Percentiles rank a stretch among this genome's conserved stretches.
Conservation (phyloP, 805 yeast species). For the Jamesozyma lodderae region DNA sequence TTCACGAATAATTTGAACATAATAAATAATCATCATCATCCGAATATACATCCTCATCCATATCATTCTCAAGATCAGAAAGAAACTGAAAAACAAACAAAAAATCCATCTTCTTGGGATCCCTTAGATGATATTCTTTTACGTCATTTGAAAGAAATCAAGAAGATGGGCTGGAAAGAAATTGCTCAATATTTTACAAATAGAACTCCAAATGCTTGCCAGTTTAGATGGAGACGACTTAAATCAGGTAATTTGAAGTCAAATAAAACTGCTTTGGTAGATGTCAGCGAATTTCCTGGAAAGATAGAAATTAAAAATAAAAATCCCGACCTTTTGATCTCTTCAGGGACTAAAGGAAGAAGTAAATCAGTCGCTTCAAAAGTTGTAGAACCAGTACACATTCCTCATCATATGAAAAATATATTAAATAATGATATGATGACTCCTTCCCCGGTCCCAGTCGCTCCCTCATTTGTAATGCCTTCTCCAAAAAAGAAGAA, state of each 20-base stretch:
- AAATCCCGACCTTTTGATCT: background rate
- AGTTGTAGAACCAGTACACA: background rate
- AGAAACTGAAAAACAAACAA: conserved; percentile 3
- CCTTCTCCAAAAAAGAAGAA: background rate
- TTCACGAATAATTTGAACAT: too few relatives aligned
- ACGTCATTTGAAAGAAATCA: conserved; percentile 71
- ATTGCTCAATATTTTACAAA: conserved; percentile 69
- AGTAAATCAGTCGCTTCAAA: background rate
- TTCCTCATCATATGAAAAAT: background rate
- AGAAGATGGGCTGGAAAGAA: conserved; percentile 84
- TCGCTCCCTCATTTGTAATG: background rate
- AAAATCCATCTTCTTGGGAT: conserved; percentile 60
- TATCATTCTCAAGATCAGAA: too few relatives aligned
- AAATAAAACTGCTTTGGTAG: conserved; percentile 22
- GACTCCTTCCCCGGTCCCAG: background rate
- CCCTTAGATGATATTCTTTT: conserved; percentile 65
- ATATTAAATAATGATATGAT: background rate
- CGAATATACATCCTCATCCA: too few relatives aligned
- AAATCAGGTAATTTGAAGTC: conserved; percentile 36
- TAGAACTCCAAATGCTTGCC: conserved; percentile 84
- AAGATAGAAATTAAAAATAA: conserved; percentile 8
- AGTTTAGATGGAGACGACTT: conserved; percentile 78
- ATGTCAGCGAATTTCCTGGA: conserved; percentile 16
- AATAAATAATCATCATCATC: too few relatives aligned
- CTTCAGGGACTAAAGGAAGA: background rate